These are phyloP conservation scores for Cutaneotrichosporon spelunceum DNA, from an alignment of 1,284 basidiomycete species.

Conservation along the genomic window DNA sequence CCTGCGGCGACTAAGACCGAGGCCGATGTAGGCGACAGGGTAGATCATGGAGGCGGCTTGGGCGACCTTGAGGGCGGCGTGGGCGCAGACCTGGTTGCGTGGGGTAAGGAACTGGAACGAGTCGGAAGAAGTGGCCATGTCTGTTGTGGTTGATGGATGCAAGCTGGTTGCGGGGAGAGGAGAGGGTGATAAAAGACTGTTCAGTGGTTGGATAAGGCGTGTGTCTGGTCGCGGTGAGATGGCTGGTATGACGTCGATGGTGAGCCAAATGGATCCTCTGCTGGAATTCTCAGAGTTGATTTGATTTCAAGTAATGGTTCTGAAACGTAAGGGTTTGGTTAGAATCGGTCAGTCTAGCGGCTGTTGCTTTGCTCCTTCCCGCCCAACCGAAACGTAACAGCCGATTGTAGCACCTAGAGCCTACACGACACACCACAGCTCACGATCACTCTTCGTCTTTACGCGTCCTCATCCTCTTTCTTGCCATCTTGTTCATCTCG, in stretches of 20 bases:
- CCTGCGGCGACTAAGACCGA: slow-evolving; percentile 28
- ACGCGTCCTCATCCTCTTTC: no score
- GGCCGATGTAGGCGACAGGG: slow-evolving; percentile 43
- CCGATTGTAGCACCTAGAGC: no score
- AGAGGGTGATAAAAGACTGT: background rate
- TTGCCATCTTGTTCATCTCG: no score
- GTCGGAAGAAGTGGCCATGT: slow-evolving; percentile 38
- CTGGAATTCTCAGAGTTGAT: no score
- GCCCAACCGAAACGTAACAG: no score
- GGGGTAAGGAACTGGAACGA: slow-evolving; percentile 29
- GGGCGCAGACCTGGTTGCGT: slow-evolving; percentile 34
- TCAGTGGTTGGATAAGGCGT: slow-evolving; percentile 1
- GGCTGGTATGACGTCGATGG: background rate
- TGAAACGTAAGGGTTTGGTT: background rate
- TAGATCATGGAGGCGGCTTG: slow-evolving; percentile 40
- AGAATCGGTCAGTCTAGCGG: background rate
- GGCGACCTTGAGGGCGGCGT: slow-evolving; percentile 38
- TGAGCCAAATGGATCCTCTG: no score
- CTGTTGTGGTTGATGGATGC: background rate
- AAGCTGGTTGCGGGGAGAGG: background rate
- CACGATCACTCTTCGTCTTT: no score
- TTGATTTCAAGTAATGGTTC: background rate
- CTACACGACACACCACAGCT: no score
- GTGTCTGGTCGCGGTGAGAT: background rate
- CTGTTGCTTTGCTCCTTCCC: no score